Base-by-base conservation (phyloP, 257 asterid species). In the Ligustrum vulgare region DNA sequence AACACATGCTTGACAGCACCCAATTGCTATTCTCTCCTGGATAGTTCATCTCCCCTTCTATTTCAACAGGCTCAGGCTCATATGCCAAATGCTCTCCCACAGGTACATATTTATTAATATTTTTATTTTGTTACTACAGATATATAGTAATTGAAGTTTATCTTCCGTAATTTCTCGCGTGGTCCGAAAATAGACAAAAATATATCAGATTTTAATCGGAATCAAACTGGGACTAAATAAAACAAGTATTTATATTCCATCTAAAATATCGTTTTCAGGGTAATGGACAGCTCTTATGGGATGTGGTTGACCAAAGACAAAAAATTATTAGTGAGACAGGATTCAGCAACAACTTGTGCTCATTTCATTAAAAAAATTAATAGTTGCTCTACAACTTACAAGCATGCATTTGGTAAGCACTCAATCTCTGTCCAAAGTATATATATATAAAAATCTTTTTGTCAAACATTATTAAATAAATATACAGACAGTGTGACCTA, bases 261-360 rank as follows among this genome's bases (percentile, higher is more conserved):
- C 33, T 58, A 58, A 58, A 16, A 63, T 6, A 58, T 81, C 76
- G 37, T 79, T 82, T 76, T 67, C 83, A 85, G 89, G 83, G 49
- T 66, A 82, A 75, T 77, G 89, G 86, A 80, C 89, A 85, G 82
- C 71, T 79, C 70, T 80, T 82, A 56, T 85, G 88, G 86, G 86
- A 78, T 68, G 80, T 78, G 54, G 88, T 77, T 67, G 88, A 82
- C 41, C 86, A 74, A 68, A 77, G 81, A 68, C 84, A 82, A 32
- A 84, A 67, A 71, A 47, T 77, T 28, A 72, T 74, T 69, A 75
- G 82, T 80, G 83, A 85, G 72, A n/a, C 79, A 20, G 86, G 81
- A 70, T 72, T 80, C 79, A 80, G 54, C 84, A 80, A 67, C 81
- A 79, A 82, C 84, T 82, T 81, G 78, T 76, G 81, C 76, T 79